Conservation (phyloP, 768 basidiomycete genomes). For the Boletellus sp. region DNA sequence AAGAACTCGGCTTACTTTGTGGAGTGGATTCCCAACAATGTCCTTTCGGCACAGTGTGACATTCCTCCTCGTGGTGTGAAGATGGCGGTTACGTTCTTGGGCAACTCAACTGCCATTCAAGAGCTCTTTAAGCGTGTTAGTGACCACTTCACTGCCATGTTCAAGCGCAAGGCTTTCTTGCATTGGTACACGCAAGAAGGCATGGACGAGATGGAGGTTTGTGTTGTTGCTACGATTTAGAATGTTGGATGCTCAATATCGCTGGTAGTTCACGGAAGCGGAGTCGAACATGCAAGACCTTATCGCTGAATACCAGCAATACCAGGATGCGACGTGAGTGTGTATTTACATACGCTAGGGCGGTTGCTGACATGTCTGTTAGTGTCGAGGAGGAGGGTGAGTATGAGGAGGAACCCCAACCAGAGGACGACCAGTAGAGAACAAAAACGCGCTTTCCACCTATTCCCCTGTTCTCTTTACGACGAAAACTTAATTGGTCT, state of each 20-base stretch:
- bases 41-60: constrained; percentile 96
- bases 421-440: constrained; percentile 56
- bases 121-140: constrained; percentile 98
- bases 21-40: constrained; percentile 99
- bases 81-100: constrained; percentile 97
- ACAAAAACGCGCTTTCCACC: constrained; percentile 21
- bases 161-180: constrained; percentile 97
- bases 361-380: constrained; percentile 12
- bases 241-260: constrained; percentile 1
- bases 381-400: constrained; percentile 86
- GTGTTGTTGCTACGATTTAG: constrained; percentile 10
- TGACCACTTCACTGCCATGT: constrained; percentile 99
- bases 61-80: constrained; percentile 93
- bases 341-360: not conserved
- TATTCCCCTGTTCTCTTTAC: constrained; percentile 20
- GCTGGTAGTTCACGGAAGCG: constrained; percentile 83
- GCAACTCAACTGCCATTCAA: constrained; percentile 96
- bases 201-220: constrained; percentile 95
- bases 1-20: constrained; percentile 99
- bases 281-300: constrained; percentile 99
- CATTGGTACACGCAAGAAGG: constrained; percentile 99
- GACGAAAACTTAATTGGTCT: constrained; percentile 38
- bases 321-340: constrained; percentile 89
- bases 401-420: constrained; percentile 80
- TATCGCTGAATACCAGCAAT: constrained; percentile 96